Evolutionary conservation across 1,284 basidiomycete species (phyloP).

Genomic region (Volvariella surrecta): DNA sequence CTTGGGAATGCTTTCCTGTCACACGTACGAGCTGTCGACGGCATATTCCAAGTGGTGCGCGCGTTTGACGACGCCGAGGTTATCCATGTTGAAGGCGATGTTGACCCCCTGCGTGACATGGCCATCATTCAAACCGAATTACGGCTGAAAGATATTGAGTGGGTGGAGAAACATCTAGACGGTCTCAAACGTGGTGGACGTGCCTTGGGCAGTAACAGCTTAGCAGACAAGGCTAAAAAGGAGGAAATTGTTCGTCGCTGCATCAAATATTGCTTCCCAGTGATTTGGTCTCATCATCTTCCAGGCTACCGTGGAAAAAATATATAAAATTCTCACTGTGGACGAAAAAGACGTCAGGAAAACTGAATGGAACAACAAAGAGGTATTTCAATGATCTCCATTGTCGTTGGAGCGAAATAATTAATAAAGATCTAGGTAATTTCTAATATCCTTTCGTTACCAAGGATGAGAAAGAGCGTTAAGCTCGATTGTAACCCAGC

Average conservation of each 20-base stretch:
- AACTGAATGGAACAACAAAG: conserved; percentile 93
- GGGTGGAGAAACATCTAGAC: conserved; percentile 92
- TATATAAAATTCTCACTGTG: conserved; percentile 72
- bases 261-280: conserved; percentile 5
- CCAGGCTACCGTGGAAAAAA: conserved; percentile 81
- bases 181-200: conserved; percentile 66
- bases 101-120: conserved; percentile 96
- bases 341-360: conserved; percentile 93
- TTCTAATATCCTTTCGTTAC: conserved; percentile 2
- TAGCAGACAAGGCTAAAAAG: conserved; percentile 95
- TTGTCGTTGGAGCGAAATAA: background rate
- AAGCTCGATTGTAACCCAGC: conserved; percentile 70
- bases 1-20: conserved; percentile 98
- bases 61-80: conserved; percentile 99
- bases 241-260: conserved; percentile 77
- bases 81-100: conserved; percentile 98
- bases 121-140: conserved; percentile 94
- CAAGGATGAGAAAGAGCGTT: conserved; percentile 75
- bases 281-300: conserved; percentile 13
- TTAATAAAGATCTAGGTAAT: background rate
- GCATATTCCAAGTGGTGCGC: conserved; percentile 98
- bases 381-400: conserved; percentile 49
- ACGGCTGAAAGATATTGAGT: conserved; percentile 96
- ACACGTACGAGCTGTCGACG: conserved; percentile 96
- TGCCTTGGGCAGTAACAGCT: conserved; percentile 65